These are phyloP conservation scores for Cryphonectria nitschkei DNA, from an alignment of 2,329 filamentous ascomycete genomes.

Conservation along the genomic window DNA sequence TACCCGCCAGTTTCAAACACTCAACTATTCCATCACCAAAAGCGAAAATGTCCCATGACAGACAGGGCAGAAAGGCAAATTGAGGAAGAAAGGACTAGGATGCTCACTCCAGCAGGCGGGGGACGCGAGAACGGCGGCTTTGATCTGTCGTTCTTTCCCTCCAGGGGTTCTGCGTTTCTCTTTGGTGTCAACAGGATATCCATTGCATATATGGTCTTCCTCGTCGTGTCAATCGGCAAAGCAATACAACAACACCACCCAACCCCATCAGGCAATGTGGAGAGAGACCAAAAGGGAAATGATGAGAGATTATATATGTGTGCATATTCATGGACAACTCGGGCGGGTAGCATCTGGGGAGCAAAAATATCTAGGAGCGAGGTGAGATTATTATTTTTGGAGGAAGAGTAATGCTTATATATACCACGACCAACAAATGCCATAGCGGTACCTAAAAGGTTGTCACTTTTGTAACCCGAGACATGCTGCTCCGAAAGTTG, in stretches of 20 bases:
- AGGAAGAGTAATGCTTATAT: constrained; percentile 10
- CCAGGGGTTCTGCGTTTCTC: constrained; percentile 20
- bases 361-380: constrained; percentile 4
- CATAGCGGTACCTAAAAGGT: background rate
- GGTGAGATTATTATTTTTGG: background rate
- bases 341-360: background rate
- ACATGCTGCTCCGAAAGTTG: background rate
- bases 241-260: background rate
- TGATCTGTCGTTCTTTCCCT: background rate
- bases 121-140: background rate
- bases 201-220: constrained; percentile 34
- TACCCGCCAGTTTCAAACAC: constrained; percentile 1
- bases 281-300: background rate
- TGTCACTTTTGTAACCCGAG: constrained; percentile 7
- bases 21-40: constrained; percentile 3
- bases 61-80: background rate
- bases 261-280: background rate
- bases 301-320: background rate
- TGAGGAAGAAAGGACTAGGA: background rate
- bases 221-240: constrained; percentile 15
- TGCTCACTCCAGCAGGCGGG: constrained; percentile 4
- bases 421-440: background rate
- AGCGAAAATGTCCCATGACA: background rate
- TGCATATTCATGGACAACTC: constrained; percentile 3
- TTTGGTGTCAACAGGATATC: constrained; percentile 47